phyloP scores from a whole-genome alignment of 176 grass and related monocot species.

The Secale cereale region DNA sequence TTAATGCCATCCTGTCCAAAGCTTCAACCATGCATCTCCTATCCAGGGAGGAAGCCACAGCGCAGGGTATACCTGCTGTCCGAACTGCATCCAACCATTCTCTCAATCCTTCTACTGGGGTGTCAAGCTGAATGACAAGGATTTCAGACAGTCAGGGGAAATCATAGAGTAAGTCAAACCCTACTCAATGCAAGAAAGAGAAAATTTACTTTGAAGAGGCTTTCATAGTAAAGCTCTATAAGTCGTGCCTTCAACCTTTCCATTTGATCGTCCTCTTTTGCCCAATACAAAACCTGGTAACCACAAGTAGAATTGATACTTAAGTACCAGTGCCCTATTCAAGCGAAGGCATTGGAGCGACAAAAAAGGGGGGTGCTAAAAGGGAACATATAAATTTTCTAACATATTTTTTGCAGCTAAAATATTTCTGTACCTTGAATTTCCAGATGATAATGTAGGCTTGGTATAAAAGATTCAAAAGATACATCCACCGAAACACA shows the following conservation, averaged over 20 bases:
- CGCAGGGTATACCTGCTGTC: conserved; percentile 87
- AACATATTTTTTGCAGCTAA: neutral
- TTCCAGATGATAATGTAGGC: neutral
- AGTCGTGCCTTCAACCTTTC: conserved; percentile 81
- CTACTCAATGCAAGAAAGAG: neutral
- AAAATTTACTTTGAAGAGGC: conserved; percentile 67
- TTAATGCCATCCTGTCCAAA: conserved; percentile 70
- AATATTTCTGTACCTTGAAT: neutral
- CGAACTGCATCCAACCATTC: conserved; percentile 90
- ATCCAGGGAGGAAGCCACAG: conserved; percentile 78
- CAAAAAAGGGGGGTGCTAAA: neutral
- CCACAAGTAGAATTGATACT: conserved; percentile 2
- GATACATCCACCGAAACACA: neutral
- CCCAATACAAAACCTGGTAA: conserved; percentile 79
- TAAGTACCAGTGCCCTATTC: neutral
- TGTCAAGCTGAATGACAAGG: conserved; percentile 57
- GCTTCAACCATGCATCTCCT: conserved; percentile 78
- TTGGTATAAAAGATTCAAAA: neutral
- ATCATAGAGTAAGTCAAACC: neutral
- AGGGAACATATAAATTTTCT: neutral
- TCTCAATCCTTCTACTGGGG: conserved; percentile 74
- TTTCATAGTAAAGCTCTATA: conserved; percentile 76
- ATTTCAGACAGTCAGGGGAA: neutral
- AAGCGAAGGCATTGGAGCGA: neutral
- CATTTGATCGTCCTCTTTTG: conserved; percentile 69